phyloP scores from a whole-genome alignment of 2,329 filamentous ascomycete genomes.

The Lecanicillium sp. region DNA sequence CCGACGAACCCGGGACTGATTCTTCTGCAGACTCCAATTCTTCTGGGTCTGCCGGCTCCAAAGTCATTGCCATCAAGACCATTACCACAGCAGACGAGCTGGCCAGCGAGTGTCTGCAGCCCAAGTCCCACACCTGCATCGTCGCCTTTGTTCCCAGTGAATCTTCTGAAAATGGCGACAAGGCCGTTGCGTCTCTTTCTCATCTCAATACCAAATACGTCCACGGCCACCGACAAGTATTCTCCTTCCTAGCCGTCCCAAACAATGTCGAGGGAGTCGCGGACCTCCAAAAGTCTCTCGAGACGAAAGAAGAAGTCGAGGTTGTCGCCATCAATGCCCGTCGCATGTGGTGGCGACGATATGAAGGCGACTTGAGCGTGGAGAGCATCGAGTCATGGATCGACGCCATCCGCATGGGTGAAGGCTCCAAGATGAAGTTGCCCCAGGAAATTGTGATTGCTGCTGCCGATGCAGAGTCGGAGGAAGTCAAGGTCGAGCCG shows the following conservation, averaged over 20 bases:
- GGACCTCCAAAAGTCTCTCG: slow-evolving; percentile 44
- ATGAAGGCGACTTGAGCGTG: slow-evolving; percentile 51
- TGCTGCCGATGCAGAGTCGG: slow-evolving; percentile 22
- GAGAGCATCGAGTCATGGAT: slow-evolving; percentile 74
- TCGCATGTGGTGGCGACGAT: slow-evolving; percentile 77
- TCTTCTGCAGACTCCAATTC: slow-evolving; percentile 3
- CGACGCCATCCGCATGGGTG: slow-evolving; percentile 83
- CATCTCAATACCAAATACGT: slow-evolving; percentile 70
- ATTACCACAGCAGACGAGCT: slow-evolving; percentile 58
- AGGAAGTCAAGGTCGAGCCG: slow-evolving; percentile 14
- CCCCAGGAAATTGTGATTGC: slow-evolving; percentile 50
- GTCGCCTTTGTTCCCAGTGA: slow-evolving; percentile 60
- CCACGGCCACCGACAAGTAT: slow-evolving; percentile 57
- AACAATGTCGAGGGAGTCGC: slow-evolving; percentile 28
- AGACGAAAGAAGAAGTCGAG: slow-evolving; percentile 53
- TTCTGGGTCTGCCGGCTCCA: slow-evolving; percentile 11
- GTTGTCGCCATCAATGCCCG: slow-evolving; percentile 79
- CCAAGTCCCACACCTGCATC: slow-evolving; percentile 75
- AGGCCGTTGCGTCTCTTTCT: slow-evolving; percentile 55
- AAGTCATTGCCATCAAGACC: slow-evolving; percentile 55
- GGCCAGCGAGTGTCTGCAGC: slow-evolving; percentile 60
- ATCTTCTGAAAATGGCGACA: slow-evolving; percentile 40
- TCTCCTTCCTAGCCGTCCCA: slow-evolving; percentile 76
- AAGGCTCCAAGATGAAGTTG: slow-evolving; percentile 70
- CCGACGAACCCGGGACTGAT: slow-evolving; percentile 9